Evolutionary conservation across 331 rosid species (phyloP), one percentile per base, ranked within the genome.

Genomic region (Arachis monticola): DNA sequence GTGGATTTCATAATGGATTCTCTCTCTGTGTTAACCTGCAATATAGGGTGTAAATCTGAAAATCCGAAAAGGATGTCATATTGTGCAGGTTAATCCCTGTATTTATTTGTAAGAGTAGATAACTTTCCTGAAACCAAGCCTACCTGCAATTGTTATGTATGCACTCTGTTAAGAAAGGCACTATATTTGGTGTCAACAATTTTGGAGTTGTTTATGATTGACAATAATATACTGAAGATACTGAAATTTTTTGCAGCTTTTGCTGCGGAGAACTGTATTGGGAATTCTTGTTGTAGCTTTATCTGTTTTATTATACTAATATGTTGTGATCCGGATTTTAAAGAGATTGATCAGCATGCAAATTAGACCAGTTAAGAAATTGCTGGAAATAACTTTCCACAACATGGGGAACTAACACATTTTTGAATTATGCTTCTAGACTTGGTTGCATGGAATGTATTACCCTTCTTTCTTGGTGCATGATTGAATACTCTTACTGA

Each of bases 161-260:
- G 66, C n/a, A 27, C 46, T 63, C 58, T 38, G 22, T 31, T 5
- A 70, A 66, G 65, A 79, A 77, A 59, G 67, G 35, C 27, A 2
- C 10, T 45, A 27, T 8, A 48, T 79, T 61, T 53, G 51, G 62
- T 32, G 22, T 67, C 55, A 41, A 13, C 59, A 47, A 7, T 51
- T 64, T 65, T 38, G 63, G 42, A 7, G 12, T 50, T 73, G 22
- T 67, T 42, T 40, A 46, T 56, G 47, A 10, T 14, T 70, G 58
- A 67, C 72, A 60, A 30, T 41, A 60, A 13, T 60, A 17, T 59
- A 52, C n/a, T 38, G 40, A 50, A 62, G 14, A 41, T 50, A 61
- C 44, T 47, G 57, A 13, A 56, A 58, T 65, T 50, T 14, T 67
- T 64, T 74, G 51, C 14, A 60, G 57, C 44, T 63, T 78, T 83